Evolutionary conservation across 768 basidiomycete species (phyloP), one percentile per base, ranked within the genome.

Genomic region (Kwoniella sp.): DNA sequence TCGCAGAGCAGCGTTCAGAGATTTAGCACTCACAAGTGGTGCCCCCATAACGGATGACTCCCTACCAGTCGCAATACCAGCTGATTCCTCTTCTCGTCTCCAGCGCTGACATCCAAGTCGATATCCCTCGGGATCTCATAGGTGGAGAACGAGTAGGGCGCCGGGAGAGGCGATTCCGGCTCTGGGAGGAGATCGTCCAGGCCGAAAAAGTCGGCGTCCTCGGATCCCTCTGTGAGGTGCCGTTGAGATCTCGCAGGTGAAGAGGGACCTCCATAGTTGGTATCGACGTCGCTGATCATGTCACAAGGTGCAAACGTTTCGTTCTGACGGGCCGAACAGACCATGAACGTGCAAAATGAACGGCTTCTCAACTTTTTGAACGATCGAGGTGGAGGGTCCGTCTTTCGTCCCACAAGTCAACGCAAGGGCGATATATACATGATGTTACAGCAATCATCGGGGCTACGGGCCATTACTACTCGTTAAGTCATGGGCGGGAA

Each of bases 11-110:
- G 31, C 15, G 31, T 32, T 15, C 9, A 32, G 31, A 8, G 9
- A 36, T 14, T 36, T 19, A 6, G 34, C 34, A 41, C 63, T 23
- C 43, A 73, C 56, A 73, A 60, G 39, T 70, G 56, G 56, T 73
- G 70, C 12, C 66, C 72, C 72, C 72, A 73, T 41, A 73, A 53
- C 6, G 72, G 70, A 44, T 73, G 67, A 41, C 38, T 56, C 2
- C 70, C 63, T 14, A 73, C 69, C n/a, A 73, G 56, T 10, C 67
- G 57, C 10, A 66, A 47, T 8, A 60, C 41, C 38, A 73, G 23
- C 25, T 67, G 42, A 14, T 57, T 41, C 3, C 49, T 37, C 28
- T 55, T 40, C n/a, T 44, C 23, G 15, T 54, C 41, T 23, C 42
- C 40, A 8, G 26, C 29, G 10, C 22, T n/a, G 9, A 53, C 12